phyloP scores from a whole-genome alignment of 2,329 filamentous ascomycete genomes.

The Echinosphaeria canescens region DNA sequence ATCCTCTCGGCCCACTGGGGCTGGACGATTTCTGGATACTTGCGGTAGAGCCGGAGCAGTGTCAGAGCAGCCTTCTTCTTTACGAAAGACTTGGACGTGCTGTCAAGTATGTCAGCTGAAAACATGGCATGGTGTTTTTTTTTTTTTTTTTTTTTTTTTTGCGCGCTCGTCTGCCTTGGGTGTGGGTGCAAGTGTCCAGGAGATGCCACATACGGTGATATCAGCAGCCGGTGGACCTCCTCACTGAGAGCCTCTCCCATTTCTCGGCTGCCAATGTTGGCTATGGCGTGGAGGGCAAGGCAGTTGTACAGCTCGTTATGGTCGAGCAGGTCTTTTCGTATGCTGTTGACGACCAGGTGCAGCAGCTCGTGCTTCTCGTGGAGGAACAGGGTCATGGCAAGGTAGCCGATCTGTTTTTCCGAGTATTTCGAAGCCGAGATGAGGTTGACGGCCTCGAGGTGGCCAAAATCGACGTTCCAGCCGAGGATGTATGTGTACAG shows the following conservation, averaged over 20 bases:
- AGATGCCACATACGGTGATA: constrained; percentile 68
- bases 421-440: constrained; percentile 96
- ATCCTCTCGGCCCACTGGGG: constrained; percentile 96
- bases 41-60: constrained; percentile 79
- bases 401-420: constrained; percentile 97
- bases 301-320: constrained; percentile 97
- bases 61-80: constrained; percentile 98
- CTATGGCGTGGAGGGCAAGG: constrained; percentile 87
- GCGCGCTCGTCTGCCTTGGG: too few relatives aligned
- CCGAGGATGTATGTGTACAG: constrained; percentile 98
- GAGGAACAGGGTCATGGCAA: constrained; percentile 91
- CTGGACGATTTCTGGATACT: constrained; percentile 82
- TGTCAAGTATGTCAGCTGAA: too few relatives aligned
- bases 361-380: constrained; percentile 94
- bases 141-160: too few relatives aligned
- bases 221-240: constrained; percentile 84
- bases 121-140: neutral
- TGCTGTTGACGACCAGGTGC: constrained; percentile 94
- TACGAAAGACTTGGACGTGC: constrained; percentile 78
- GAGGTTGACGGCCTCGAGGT: constrained; percentile 93
- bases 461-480: constrained; percentile 97
- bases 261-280: constrained; percentile 88
- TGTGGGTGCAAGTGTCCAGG: too few relatives aligned
- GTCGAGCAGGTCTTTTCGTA: constrained; percentile 85
- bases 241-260: constrained; percentile 87